Percentiles rank a stretch among this genome's conserved stretches.
These are phyloP conservation scores for Curvularia lunata DNA, from an alignment of 2,329 filamentous ascomycete genomes.

Conservation along the genomic window DNA sequence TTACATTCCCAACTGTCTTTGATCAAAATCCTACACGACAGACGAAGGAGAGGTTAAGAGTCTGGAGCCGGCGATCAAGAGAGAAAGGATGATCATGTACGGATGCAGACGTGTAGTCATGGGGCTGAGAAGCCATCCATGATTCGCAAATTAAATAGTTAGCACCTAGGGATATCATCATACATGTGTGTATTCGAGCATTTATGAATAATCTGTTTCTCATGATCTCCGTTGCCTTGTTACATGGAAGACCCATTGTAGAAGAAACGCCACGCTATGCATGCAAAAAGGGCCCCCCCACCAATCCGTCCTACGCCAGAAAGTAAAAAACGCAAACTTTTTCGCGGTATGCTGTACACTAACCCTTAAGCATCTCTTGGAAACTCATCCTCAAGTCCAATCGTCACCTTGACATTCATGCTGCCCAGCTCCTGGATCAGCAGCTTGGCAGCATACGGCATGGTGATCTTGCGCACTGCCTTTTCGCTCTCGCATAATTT, in stretches of 20 bases:
- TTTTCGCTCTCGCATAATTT: slow-evolving; percentile 87
- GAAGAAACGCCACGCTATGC: slow-evolving; percentile 28
- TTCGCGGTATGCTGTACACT: background rate
- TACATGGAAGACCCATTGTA: background rate
- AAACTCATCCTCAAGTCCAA: slow-evolving; percentile 95
- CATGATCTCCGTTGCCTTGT: background rate
- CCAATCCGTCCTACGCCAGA: slow-evolving; percentile 5
- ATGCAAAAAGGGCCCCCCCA: slow-evolving; percentile 5
- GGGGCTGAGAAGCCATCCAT: background rate
- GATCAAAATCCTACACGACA: slow-evolving; percentile 19
- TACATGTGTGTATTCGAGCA: background rate
- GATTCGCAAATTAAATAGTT: background rate
- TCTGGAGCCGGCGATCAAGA: slow-evolving; percentile 26
- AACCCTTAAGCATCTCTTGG: slow-evolving; percentile 53
- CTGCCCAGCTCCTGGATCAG: slow-evolving; percentile 94
- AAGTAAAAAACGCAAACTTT: background rate
- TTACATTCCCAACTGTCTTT: slow-evolving; percentile 35
- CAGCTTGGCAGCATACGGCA: slow-evolving; percentile 97
- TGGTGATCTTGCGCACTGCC: slow-evolving; percentile 88
- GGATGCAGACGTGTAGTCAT: background rate
- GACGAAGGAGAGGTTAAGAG: slow-evolving; percentile 18
- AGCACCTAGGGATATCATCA: background rate
- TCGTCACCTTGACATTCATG: slow-evolving; percentile 96
- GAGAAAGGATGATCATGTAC: slow-evolving; percentile 1
- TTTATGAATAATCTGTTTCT: background rate